Conservation (phyloP, 305 asterid genomes). For the Fraxinus nigra region DNA sequence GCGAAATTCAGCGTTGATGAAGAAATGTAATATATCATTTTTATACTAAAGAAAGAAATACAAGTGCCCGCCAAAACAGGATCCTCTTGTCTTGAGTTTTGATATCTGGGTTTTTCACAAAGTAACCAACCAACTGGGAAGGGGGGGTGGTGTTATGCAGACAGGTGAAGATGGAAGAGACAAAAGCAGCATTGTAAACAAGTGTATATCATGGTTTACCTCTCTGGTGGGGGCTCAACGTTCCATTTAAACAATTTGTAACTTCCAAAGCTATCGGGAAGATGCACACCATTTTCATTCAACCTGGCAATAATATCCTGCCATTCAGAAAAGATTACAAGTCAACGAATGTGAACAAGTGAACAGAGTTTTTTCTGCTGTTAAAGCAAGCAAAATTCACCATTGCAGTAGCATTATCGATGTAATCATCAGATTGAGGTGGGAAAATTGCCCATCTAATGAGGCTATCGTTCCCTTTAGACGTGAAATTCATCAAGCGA, state of each 20-base stretch:
- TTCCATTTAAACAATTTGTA: constrained; percentile 53
- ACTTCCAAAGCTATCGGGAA: constrained; percentile 71
- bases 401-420: constrained; percentile 66
- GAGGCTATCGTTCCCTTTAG: constrained; percentile 60
- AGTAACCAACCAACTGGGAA: not conserved
- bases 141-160: not conserved
- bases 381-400: constrained; percentile 34
- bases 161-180: not conserved
- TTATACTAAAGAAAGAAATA: not conserved
- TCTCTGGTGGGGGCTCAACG: constrained; percentile 46
- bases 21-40: not conserved
- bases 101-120: not conserved
- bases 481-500: constrained; percentile 54
- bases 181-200: not conserved
- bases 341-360: not conserved
- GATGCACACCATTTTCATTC: constrained; percentile 41
- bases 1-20: not conserved
- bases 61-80: not conserved
- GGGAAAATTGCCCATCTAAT: constrained; percentile 76
- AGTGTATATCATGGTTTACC: constrained; percentile 31
- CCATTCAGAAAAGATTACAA: constrained; percentile 1
- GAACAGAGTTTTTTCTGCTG: not conserved
- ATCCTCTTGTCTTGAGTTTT: not conserved
- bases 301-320: constrained; percentile 66
- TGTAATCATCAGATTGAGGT: constrained; percentile 46